Base-by-base conservation (phyloP, 768 basidiomycete genomes). In the Grammothele lineata region DNA sequence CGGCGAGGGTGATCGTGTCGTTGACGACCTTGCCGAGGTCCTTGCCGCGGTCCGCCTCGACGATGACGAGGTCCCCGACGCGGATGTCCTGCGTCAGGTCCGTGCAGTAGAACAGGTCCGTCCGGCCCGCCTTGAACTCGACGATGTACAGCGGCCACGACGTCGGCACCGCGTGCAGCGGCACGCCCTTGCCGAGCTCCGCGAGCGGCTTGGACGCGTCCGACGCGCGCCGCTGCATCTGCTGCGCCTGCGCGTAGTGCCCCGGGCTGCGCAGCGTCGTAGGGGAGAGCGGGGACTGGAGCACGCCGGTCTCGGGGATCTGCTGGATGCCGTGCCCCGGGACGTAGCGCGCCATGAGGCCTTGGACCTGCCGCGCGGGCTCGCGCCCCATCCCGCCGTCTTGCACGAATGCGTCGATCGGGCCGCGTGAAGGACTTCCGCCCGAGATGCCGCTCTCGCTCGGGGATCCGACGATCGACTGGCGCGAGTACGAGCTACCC, bases 71-170 rank as follows among this genome's bases (percentile, higher is more conserved):
- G 61, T 97, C 95, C 2, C 92, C 95, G 18, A 87, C 82, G 5
- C 81, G 77, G 51, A 97, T 81, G 27, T 76, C 69, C 32, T 78
- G 59, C 57, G 73, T 60, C 50, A 75, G 72, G 59, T 94, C 88
- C 0, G 83, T 86, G 51, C 85, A 75, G 65, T 96, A 98, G 69
- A 93, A 98, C 22, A 99, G 70, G 65, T 98, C 95, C 53, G 92
- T 92, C 33, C 95, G 81, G 0, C 92, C 92, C 0, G 94, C 94
- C 68, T 97, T 99, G 77, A 99, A 99, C 65, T 96, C 89, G 57
- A 97, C 87, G 57, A 97, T 94, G 74, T 80, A 97, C 7, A 99
- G 77, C n/a, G 88, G 92, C 73, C 87, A 90, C 27, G 83, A 81
- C 11, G 85, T 64, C 1, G 93, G 85, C 34, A 99, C 84, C 39